phyloP scores from a whole-genome alignment of 805 yeast species.

The Saccharomycodes ludwigii region DNA sequence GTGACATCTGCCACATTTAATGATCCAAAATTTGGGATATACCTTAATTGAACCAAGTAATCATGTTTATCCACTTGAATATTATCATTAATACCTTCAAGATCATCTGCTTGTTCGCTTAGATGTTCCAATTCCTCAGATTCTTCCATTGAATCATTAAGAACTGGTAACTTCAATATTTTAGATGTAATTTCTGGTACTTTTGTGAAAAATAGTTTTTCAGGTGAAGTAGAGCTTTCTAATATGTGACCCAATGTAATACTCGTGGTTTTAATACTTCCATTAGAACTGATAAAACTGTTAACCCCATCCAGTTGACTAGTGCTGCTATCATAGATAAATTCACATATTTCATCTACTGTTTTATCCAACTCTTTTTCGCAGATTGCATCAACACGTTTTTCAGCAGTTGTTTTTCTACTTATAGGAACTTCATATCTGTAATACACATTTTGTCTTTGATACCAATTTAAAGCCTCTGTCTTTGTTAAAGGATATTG shows the following conservation, averaged over 20 bases:
- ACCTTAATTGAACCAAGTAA: slow-evolving; percentile 18
- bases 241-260: slow-evolving; percentile 18
- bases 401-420: not conserved
- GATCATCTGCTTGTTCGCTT: not conserved
- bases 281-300: too few species aligned
- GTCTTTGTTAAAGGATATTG: slow-evolving; percentile 17
- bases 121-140: not conserved
- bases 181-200: slow-evolving; percentile 14
- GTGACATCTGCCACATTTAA: too few species aligned
- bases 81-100: not conserved
- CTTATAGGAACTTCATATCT: slow-evolving; percentile 13
- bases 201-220: slow-evolving; percentile 15
- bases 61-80: slow-evolving; percentile 21
- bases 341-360: too few species aligned
- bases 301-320: too few species aligned
- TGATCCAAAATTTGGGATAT: slow-evolving; percentile 15
- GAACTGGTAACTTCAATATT: slow-evolving; percentile 14
- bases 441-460: slow-evolving; percentile 14
- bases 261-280: slow-evolving; percentile 14
- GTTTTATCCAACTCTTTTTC: too few species aligned
- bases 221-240: slow-evolving; percentile 1
- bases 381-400: not conserved
- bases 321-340: too few species aligned
- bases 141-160: slow-evolving; percentile 8
- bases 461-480: slow-evolving; percentile 18